A percentile compares a stretch with the other conserved stretches of the same genome.
Evolutionary conservation across 2,329 filamentous ascomycete species (phyloP).

Genomic region (Neonectria neomacrospora): DNA sequence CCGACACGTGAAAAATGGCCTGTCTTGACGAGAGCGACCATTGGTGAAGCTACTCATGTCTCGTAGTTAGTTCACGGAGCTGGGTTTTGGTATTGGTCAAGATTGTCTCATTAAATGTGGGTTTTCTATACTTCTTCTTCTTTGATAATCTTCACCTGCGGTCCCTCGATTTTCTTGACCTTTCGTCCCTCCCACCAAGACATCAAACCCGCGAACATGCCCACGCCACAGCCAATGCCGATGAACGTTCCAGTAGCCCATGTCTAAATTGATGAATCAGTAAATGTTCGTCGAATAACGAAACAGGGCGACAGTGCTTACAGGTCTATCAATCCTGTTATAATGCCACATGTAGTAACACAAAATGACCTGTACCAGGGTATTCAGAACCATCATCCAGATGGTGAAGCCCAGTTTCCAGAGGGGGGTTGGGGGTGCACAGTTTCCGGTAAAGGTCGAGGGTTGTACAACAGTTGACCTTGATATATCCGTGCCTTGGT

Average conservation of each 20-base stretch:
- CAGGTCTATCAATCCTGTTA: slow-evolving; percentile 20
- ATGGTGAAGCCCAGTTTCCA: slow-evolving; percentile 28
- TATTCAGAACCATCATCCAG: slow-evolving; percentile 26
- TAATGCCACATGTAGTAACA: slow-evolving; percentile 25
- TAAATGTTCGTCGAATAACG: too few relatives aligned
- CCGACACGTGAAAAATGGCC: not conserved
- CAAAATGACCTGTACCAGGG: slow-evolving; percentile 11
- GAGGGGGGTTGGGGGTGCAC: slow-evolving; percentile 15
- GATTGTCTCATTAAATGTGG: not conserved
- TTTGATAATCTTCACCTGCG: not conserved
- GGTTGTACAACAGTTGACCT: not conserved
- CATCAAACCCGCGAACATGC: slow-evolving; percentile 2
- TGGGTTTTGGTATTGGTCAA: not conserved
- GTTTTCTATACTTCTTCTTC: not conserved
- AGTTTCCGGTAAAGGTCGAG: slow-evolving; percentile 16
- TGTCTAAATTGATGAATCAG: not conserved
- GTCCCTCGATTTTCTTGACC: slow-evolving; percentile 1
- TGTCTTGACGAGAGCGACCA: not conserved
- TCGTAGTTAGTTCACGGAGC: too few relatives aligned
- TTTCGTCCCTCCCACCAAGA: slow-evolving; percentile 6
- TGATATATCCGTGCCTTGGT: not conserved
- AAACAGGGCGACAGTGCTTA: not conserved
- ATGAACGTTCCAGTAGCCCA: slow-evolving; percentile 6
- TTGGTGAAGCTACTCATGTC: too few relatives aligned
- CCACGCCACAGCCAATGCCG: not conserved